phyloP scores from a whole-genome alignment of 352 stramenopile genomes.

The Pythium diclinum region DNA sequence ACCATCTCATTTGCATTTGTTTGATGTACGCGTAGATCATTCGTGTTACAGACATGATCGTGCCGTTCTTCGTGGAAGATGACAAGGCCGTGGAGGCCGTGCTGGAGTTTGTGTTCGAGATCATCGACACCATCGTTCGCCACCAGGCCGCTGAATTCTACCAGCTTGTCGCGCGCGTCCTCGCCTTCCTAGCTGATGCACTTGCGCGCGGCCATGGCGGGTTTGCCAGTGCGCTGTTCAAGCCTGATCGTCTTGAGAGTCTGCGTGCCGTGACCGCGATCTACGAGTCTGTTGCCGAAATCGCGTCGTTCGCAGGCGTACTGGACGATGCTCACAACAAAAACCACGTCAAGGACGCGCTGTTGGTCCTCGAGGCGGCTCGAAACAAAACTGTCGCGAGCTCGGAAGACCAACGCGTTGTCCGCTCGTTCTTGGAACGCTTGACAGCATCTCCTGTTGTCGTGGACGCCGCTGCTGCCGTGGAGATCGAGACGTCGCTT shows the following conservation, averaged over 20 bases:
- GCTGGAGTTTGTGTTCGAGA: conserved; percentile 61
- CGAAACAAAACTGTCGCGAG: conserved; percentile 44
- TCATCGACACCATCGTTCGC: conserved; percentile 57
- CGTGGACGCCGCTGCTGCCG: not conserved
- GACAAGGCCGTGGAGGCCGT: conserved; percentile 33
- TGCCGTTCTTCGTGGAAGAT: conserved; percentile 35
- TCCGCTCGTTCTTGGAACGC: conserved; percentile 46
- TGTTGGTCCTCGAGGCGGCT: conserved; percentile 33
- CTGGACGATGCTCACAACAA: conserved; percentile 38
- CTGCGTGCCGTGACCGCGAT: conserved; percentile 48
- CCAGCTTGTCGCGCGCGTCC: conserved; percentile 45
- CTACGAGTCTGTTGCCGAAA: conserved; percentile 46
- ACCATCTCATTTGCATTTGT: not conserved
- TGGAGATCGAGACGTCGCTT: conserved; percentile 29
- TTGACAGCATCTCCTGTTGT: not conserved
- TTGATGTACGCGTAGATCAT: conserved; percentile 35
- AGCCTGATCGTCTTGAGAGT: conserved; percentile 31
- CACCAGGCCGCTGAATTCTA: conserved; percentile 70
- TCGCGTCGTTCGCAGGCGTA: conserved; percentile 41
- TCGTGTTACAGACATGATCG: conserved; percentile 56
- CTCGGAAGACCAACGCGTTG: conserved; percentile 45
- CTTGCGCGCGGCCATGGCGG: conserved; percentile 38
- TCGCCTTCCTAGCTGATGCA: conserved; percentile 51
- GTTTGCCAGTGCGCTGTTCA: conserved; percentile 39
- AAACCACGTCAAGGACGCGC: conserved; percentile 18